Evolutionary conservation across 2,329 filamentous ascomycete species (phyloP), one percentile per base, ranked within the genome.

Genomic region (Penicillium brevicompactum): DNA sequence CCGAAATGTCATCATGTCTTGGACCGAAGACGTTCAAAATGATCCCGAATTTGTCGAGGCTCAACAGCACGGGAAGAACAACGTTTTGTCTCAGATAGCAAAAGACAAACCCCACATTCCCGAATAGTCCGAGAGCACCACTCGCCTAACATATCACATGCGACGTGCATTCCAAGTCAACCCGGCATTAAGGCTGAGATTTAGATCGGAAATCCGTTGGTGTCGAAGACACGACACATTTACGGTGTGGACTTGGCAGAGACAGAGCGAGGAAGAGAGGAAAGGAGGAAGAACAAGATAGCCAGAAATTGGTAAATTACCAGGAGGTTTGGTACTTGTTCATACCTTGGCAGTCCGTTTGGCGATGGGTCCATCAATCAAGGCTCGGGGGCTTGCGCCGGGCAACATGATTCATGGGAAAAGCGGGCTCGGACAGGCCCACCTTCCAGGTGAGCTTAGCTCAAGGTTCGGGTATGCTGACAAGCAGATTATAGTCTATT

Each of bases 401-500:
- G 30, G 27, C 2, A 37, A 37, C 7, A 16, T 47, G 34, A 52
- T 47, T 34, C 32, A 37, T n/a, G 27, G 27, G 8, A 30, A 42
- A 48, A 48, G 24, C 8, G 10, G 21, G 18, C 16, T 18, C 10
- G 31, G 24, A 27, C 24, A 18, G 5, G 18, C 3, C 44, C 32
- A 49, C 13, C 21, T 13, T 40, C 27, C 51, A 48, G 16, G n/a
- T 53, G 34, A n/a, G 34, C 14, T 37, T 48, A 48, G 30, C 37
- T 27, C 14, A 27, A 48, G 13, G 13, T 40, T 9, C n/a, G 13
- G 13, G 22, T 4, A 38, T 41, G 51, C 51, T 49, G 51, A 53
- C 51, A 53, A n/a, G 21, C 30, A 22, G 45, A 42, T 53, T 53
- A 51, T 32, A 51, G 44, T 47, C 37, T 11, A 41, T 52, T 34